Evolutionary conservation across 169 alveolate genomes (phyloP).

Genomic region (Plasmodium sp.): DNA sequence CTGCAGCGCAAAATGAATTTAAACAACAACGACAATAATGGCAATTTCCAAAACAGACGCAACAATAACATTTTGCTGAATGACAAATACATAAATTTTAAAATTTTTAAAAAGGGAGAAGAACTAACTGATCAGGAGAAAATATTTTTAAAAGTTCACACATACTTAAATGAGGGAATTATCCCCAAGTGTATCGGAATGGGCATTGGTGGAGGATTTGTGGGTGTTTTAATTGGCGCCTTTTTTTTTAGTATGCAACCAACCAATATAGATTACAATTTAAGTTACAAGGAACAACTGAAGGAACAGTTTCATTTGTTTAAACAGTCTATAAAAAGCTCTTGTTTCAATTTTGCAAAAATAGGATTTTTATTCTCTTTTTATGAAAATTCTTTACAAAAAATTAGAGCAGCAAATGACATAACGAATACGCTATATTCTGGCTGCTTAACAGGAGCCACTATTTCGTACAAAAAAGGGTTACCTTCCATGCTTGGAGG

Average conservation of each 20-base stretch:
- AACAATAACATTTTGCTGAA: slow-evolving; percentile 13
- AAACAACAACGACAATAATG: slow-evolving; percentile 25
- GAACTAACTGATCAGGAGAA: slow-evolving; percentile 53
- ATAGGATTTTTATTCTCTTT: slow-evolving; percentile 36
- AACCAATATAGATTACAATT: slow-evolving; percentile 54
- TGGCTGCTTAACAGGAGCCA: slow-evolving; percentile 85
- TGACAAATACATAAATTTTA: slow-evolving; percentile 59
- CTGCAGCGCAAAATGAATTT: slow-evolving; percentile 20
- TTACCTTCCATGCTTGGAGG: slow-evolving; percentile 78
- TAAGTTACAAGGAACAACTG: slow-evolving; percentile 49
- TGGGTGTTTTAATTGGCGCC: slow-evolving; percentile 44
- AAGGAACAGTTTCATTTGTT: slow-evolving; percentile 59
- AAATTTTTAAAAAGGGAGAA: slow-evolving; percentile 66
- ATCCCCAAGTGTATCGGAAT: slow-evolving; percentile 68
- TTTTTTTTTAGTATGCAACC: slow-evolving; percentile 71
- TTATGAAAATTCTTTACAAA: slow-evolving; percentile 43
- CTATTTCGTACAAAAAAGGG: slow-evolving; percentile 81
- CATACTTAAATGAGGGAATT: slow-evolving; percentile 63
- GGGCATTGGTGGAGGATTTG: slow-evolving; percentile 73
- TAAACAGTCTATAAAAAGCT: slow-evolving; percentile 54
- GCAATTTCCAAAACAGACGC: slow-evolving; percentile 11
- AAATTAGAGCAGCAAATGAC: slow-evolving; percentile 81
- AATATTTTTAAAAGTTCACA: slow-evolving; percentile 49
- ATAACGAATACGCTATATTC: slow-evolving; percentile 81
- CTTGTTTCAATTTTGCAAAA: slow-evolving; percentile 58